These are phyloP conservation scores for Globisporangium radiosum DNA, from an alignment of 352 stramenopile species.

Conservation along the genomic window DNA sequence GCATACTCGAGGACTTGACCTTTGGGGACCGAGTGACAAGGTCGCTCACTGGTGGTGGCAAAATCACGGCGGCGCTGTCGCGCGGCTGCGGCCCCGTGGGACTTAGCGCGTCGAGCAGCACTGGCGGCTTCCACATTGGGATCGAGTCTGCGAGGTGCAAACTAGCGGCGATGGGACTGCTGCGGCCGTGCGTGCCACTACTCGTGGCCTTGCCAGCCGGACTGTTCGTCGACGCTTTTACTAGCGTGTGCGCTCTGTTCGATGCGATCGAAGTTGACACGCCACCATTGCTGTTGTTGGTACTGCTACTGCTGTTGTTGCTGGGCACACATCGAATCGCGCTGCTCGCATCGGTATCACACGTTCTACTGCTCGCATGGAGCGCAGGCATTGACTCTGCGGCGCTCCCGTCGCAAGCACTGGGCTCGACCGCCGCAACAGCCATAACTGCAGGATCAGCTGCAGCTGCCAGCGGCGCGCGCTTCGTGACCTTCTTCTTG, in stretches of 20 bases:
- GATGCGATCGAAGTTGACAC: neutral
- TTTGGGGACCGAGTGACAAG: slow-evolving; percentile 37
- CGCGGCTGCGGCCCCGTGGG: no score
- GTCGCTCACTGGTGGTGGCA: slow-evolving; percentile 37
- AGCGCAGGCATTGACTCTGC: slow-evolving; percentile 7
- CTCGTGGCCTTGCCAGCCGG: neutral
- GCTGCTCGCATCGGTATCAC: neutral
- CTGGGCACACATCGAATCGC: neutral
- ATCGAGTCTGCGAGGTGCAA: slow-evolving; percentile 10
- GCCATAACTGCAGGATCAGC: no score
- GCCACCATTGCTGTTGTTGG: neutral
- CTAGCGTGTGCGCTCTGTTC: neutral
- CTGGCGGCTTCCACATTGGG: no score
- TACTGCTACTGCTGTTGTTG: slow-evolving; percentile 5
- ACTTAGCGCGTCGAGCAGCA: no score
- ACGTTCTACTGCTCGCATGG: neutral
- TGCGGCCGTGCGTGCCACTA: neutral
- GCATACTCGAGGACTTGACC: slow-evolving; percentile 25
- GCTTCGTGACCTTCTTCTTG: slow-evolving; percentile 18
- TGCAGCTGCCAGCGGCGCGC: neutral
- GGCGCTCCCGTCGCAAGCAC: neutral
- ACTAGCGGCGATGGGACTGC: neutral
- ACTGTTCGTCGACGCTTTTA: slow-evolving; percentile 1
- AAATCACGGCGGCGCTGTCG: slow-evolving; percentile 15
- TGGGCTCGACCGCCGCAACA: neutral